Base-by-base conservation (phyloP, 2,329 filamentous ascomycete genomes). In the Botrytis fabae region DNA sequence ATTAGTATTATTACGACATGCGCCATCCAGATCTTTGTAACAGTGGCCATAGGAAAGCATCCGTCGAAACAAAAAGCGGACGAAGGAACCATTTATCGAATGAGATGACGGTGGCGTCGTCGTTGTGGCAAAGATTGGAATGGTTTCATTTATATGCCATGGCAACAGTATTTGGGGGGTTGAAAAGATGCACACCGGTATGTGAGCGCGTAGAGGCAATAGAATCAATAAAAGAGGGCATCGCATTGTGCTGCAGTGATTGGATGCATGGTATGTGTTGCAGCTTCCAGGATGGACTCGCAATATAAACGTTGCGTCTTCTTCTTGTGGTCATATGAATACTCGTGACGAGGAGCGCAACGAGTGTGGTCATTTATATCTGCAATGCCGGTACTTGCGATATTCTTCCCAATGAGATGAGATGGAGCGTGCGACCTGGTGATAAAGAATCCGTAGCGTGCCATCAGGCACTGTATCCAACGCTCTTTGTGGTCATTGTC, bases 361-460 rank as follows among this genome's bases (percentile, higher is more conserved):
- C 44, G 14, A 32, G 20, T 16, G 10, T 22, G 8, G 40, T 22
- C 20, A 35, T 18, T 28, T 32, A 35, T n/a, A 64, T 40, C 35
- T 71, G 69, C 69, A 65, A 71, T 64, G 60, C 60, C 46, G 69
- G 69, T 8, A 71, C 69, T 71, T 71, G 28, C 12, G 8, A 38
- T 62, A 22, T 59, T 4, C 40, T 61, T 32, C 42, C 54, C 25
- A 32, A 35, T 59, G 1, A 59, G 28, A 35, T 59, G 1, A 35
- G 28, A 28, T 35, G 54, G n/a, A 35, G 28, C 35, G 54, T 59
- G 28, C 22, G 35, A n/a, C 25, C 51, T n/a, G n/a, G 57, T 22
- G 4, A 32, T 32, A 20, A 20, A 20, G 32, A 20, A 32, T 32
- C 6, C 22, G 48, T 51, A 12, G 48, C 12, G 20, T 59, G 46